phyloP scores from a whole-genome alignment of 2,329 filamentous ascomycete genomes.

The Thermomyces lanuginosus region DNA sequence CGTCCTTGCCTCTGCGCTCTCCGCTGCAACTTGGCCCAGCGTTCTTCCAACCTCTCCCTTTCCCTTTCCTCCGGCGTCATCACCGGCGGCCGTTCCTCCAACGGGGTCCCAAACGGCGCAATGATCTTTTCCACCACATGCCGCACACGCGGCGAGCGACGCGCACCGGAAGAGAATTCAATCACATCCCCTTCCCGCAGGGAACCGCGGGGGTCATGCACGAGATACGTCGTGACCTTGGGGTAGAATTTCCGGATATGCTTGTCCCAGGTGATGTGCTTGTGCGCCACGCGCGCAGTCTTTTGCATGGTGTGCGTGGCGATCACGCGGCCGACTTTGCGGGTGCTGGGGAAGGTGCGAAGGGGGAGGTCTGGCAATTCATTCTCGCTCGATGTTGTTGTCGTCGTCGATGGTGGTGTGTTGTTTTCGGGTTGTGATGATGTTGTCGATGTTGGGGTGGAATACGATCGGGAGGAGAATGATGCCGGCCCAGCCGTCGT shows the following conservation, averaged over 20 bases:
- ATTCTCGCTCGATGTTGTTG: too few species aligned
- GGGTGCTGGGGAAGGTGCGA: conserved; percentile 19
- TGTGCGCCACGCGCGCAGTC: conserved; percentile 23
- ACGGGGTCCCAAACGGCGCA: conserved; percentile 21
- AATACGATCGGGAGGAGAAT: too few species aligned
- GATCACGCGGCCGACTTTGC: conserved; percentile 24
- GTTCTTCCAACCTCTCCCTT: conserved; percentile 14
- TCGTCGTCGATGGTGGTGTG: too few species aligned
- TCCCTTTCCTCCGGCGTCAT: conserved; percentile 21
- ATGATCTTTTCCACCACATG: conserved; percentile 29
- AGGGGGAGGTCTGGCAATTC: too few species aligned
- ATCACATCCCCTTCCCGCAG: conserved; percentile 29
- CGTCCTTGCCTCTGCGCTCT: conserved; percentile 15
- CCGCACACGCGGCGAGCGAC: conserved; percentile 21
- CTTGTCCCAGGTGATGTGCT: conserved; percentile 20
- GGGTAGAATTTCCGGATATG: conserved; percentile 24
- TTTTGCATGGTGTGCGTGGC: conserved; percentile 27
- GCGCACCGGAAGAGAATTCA: conserved; percentile 26
- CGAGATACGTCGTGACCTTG: conserved; percentile 17
- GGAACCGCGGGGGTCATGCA: conserved; percentile 26
- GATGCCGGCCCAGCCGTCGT: too few species aligned
- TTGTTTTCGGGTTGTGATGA: too few species aligned
- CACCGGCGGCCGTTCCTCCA: conserved; percentile 23
- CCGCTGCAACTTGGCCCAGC: conserved; percentile 17
- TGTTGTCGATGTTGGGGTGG: too few species aligned